These are phyloP conservation scores for Pleurotus djamor DNA, from an alignment of 768 basidiomycete species.

Conservation along the genomic window DNA sequence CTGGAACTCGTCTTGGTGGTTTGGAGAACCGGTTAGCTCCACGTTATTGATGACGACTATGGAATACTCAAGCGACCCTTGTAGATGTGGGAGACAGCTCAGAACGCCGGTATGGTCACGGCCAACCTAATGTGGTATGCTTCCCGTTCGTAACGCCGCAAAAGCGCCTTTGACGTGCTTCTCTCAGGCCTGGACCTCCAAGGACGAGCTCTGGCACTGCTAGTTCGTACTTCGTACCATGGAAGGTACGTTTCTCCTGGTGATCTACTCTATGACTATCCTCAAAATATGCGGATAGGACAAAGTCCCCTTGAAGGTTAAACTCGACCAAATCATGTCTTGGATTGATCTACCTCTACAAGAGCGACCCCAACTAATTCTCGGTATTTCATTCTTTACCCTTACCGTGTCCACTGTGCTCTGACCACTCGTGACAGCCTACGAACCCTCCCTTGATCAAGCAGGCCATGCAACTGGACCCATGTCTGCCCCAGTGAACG, in stretches of 20 bases:
- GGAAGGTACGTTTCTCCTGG: constrained; percentile 46
- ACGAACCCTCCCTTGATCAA: constrained; percentile 86
- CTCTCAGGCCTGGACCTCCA: constrained; percentile 78
- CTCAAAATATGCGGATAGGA: constrained; percentile 30
- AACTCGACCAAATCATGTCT: constrained; percentile 73
- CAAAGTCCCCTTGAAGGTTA: constrained; percentile 61
- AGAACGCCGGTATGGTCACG: constrained; percentile 66
- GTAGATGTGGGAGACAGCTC: constrained; percentile 91
- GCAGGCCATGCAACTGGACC: constrained; percentile 77
- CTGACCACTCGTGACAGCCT: constrained; percentile 40
- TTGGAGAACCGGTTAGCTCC: constrained; percentile 74
- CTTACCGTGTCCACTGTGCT: background rate
- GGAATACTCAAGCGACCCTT: background rate
- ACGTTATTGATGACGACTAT: background rate
- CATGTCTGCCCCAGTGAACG: constrained; percentile 67
- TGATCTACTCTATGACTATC: background rate
- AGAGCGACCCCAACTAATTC: constrained; percentile 73
- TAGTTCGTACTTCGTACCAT: constrained; percentile 78
- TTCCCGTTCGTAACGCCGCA: background rate
- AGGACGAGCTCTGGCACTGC: constrained; percentile 60
- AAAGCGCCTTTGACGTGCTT: background rate
- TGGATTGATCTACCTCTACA: constrained; percentile 82
- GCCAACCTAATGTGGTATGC: constrained; percentile 93
- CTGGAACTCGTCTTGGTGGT: constrained; percentile 80
- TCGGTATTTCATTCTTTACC: constrained; percentile 38